Percentiles rank a stretch among this genome's conserved stretches.
These are phyloP conservation scores for Eurotiales sp. DNA, from an alignment of 2,329 filamentous ascomycete genomes.

Conservation along the genomic window DNA sequence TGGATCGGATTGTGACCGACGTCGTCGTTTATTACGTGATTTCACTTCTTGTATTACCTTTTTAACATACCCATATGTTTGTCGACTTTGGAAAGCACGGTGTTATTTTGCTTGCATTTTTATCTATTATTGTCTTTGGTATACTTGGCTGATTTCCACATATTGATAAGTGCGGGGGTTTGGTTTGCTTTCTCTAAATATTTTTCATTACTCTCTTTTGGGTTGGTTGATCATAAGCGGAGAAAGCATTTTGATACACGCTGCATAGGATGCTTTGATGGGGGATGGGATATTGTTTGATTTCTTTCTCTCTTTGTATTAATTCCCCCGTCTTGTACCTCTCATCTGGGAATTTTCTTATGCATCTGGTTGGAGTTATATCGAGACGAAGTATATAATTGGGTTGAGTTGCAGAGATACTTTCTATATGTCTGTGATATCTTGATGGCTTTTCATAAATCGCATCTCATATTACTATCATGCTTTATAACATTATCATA, in stretches of 20 bases:
- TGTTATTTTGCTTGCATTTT: neutral
- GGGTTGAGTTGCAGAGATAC: neutral
- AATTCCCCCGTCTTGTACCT: neutral
- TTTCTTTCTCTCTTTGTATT: neutral
- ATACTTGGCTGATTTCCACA: neutral
- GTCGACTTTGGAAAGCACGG: neutral
- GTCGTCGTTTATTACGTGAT: conserved; percentile 3
- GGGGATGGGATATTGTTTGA: neutral
- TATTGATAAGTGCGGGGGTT: neutral
- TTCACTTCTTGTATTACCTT: conserved; percentile 10
- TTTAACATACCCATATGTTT: conserved; percentile 10
- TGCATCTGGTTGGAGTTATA: conserved; percentile 13
- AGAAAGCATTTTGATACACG: conserved; percentile 11
- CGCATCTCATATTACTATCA: neutral
- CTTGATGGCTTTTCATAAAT: neutral
- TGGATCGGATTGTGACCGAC: conserved; percentile 1
- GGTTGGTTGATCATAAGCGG: conserved; percentile 1
- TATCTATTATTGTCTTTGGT: neutral
- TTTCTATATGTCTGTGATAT: neutral
- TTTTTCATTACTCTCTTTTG: neutral
- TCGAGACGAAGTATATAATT: neutral
- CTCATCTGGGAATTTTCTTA: neutral
- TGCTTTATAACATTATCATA: no score
- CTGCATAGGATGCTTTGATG: conserved; percentile 2
- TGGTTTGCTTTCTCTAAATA: neutral